These are phyloP conservation scores for Blastobotrys ciferrii DNA, from an alignment of 1,139 yeast genomes.

Conservation along the genomic window DNA sequence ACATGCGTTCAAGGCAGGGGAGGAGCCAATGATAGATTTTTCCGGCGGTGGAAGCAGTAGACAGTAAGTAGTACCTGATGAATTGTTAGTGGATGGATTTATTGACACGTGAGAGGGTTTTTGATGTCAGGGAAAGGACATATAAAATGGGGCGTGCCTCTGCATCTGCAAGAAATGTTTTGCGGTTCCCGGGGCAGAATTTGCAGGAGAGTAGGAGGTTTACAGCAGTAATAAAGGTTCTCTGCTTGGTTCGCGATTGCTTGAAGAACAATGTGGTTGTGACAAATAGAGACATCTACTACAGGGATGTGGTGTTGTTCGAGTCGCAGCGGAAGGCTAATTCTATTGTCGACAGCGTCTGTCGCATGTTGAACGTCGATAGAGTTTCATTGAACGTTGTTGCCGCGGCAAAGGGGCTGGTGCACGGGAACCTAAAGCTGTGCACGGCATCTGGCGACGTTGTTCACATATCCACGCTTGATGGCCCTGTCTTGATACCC, in stretches of 20 bases:
- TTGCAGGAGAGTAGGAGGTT: slow-evolving; percentile 1
- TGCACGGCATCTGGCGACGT: slow-evolving; percentile 21
- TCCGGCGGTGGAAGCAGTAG: neutral
- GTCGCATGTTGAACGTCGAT: slow-evolving; percentile 28
- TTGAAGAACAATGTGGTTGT: slow-evolving; percentile 17
- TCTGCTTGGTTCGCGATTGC: slow-evolving; percentile 7
- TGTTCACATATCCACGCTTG: slow-evolving; percentile 17
- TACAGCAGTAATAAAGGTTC: slow-evolving; percentile 2
- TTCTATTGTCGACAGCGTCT: slow-evolving; percentile 39
- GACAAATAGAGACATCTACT: slow-evolving; percentile 64
- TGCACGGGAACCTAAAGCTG: slow-evolving; percentile 44
- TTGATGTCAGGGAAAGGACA: neutral
- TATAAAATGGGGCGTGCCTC: no score
- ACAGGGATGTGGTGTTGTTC: slow-evolving; percentile 60
- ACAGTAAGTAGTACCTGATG: no score
- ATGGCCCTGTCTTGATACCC: slow-evolving; percentile 26
- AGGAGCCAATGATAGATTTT: neutral
- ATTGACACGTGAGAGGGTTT: no score
- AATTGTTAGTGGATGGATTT: no score
- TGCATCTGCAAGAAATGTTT: neutral
- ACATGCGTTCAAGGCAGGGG: neutral
- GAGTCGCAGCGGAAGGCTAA: slow-evolving; percentile 48
- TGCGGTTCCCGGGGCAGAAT: neutral
- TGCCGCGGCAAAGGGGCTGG: slow-evolving; percentile 64
- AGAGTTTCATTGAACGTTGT: slow-evolving; percentile 45